Evolutionary conservation across 164 flowering plant species (phyloP).

Genomic region (Cinnamomum chago): DNA sequence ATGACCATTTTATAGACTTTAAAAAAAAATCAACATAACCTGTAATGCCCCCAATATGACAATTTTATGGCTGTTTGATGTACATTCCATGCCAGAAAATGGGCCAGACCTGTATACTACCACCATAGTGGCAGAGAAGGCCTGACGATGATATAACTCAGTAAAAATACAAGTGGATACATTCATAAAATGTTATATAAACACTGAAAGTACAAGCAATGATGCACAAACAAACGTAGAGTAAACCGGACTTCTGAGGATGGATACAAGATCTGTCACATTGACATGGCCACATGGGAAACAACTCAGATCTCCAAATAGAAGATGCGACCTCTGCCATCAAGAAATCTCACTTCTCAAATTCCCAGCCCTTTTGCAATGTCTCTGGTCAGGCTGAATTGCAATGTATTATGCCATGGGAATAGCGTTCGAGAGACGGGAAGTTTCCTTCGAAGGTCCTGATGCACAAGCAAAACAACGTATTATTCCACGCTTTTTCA

Average conservation of each 20-base stretch:
- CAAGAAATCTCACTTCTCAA: conserved; percentile 37
- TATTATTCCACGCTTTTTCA: not conserved
- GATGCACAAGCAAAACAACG: conserved; percentile 22
- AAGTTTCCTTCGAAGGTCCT: conserved; percentile 96
- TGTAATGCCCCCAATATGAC: too few species aligned
- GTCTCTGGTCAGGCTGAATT: conserved; percentile 77
- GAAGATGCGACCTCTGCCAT: not conserved
- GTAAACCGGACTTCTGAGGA: not conserved
- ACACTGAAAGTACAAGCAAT: not conserved
- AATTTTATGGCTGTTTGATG: too few species aligned
- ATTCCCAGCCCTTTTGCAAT: conserved; percentile 71
- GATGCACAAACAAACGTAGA: not conserved
- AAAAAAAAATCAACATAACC: too few species aligned
- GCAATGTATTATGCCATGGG: conserved; percentile 90
- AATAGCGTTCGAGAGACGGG: conserved; percentile 93
- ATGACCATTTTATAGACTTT: too few species aligned
- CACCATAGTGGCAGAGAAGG: not conserved
- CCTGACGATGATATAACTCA: not conserved
- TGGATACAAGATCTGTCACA: not conserved
- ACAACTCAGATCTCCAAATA: not conserved
- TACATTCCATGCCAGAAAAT: too few species aligned
- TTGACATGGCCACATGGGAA: too few species aligned
- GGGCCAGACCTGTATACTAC: too few species aligned
- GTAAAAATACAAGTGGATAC: not conserved
- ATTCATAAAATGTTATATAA: too few species aligned